Base-by-base conservation (phyloP, 345 rosid species). In the Mallotus nudiflorus region DNA sequence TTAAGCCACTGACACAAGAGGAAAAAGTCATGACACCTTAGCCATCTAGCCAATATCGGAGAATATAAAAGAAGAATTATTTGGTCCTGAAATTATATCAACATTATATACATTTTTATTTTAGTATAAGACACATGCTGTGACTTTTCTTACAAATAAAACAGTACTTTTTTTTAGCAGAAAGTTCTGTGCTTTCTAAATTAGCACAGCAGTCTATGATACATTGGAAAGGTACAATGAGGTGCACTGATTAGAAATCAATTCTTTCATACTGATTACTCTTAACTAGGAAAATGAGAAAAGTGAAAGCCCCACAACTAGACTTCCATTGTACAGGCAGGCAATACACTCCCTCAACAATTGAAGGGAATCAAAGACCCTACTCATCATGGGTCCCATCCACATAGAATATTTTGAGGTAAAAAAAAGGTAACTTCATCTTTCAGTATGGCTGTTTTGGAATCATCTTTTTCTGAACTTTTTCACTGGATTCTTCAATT, bases 171-270 rank as follows among this genome's bases (percentile, higher is more conserved):
- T 52, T 65, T 12, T 7, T 35, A 6, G 45, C 66, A 73, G 65
- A 70, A 61, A 81, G 80, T 48, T 42, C 52, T 58, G 68, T 42
- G 44, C 48, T 63, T 31, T 51, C 54, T 54, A 73, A 52, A 71
- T 45, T 59, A 65, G 75, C 76, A 67, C 78, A 52, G 69, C 79
- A 78, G 71, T 71, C 78, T 65, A 64, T 31, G 73, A 57, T 56
- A 27, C 78, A 68, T 71, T 75, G 71, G 75, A 73, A 75, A 80
- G 71, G 60, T 70, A 54, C 61, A 42, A 20, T 50, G 58, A 66
- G 7, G 33, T 1, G 5, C 45, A 74, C 64, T 58, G 66, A 62
- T 69, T 9, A 27, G 69, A 75, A 80, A 75, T 83, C 82, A 69
- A 59, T 75, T 76, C 79, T 75, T 78, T 73, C 69, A 22, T 48